Base-by-base conservation (phyloP, 805 yeast species). In the Zygosaccharomyces kombuchaensis region DNA sequence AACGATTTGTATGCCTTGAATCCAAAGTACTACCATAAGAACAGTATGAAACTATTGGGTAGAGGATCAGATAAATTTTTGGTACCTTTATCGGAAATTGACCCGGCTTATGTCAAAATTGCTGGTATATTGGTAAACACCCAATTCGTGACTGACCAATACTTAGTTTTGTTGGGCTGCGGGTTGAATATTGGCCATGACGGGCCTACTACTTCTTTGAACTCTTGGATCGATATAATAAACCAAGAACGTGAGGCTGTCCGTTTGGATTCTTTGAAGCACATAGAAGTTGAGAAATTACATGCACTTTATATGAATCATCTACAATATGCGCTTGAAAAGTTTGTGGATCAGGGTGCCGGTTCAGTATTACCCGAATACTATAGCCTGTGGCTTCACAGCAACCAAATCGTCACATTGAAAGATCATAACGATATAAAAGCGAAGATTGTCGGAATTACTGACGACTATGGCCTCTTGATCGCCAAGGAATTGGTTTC, bases 161-260 rank as follows among this genome's bases (percentile, higher is more conserved):
- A 82, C 63, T 73, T 79, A 45, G 62, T 89, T 14, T 83, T 89
- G 6, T 77, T 85, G 62, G 98, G 99, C 0, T 80, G 87, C 9
- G 99, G 99, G 13, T 71, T 89, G 42, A 93, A 91, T 56, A 80
- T 89, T 2, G 77, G 78, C 43, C 89, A 87, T 62, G 76, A 78
- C n/a, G 88, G 90, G 0, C 99, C 99, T 12, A 87, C 97, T 0
- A 87, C 96, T 0, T 90, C 98, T 0, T 67, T 93, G 38, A 88
- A 90, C 59, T 55, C 78, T 6, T 81, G 89, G 43, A 73, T 93
- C 26, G 74, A 72, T 6, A 70, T 75, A 35, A 67, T 87, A 58
- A 89, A 89, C 57, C 67, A 63, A 17, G 62, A 74, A 21, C 69
- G 87, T 52, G 67, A 59, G 2, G 42, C 52, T 0, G 56, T 64